Percentiles rank a stretch among this genome's conserved stretches.
Conservation (phyloP, 1,284 basidiomycete species). For the Bondarzewia mesenterica region DNA sequence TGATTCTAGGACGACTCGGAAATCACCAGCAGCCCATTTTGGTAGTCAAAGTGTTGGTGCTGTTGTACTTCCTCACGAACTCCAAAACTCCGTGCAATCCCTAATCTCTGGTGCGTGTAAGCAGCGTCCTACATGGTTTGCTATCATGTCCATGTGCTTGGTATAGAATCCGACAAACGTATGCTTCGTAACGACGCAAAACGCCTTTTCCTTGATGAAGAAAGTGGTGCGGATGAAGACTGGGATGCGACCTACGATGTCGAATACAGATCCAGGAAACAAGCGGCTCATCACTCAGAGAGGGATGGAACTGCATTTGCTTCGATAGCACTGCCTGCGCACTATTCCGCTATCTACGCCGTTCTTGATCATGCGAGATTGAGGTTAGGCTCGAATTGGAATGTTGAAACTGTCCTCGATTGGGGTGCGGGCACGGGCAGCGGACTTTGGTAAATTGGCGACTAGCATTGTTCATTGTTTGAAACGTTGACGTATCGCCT, state of each 20-base stretch:
- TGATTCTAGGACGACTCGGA: slow-evolving; percentile 38
- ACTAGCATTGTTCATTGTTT: background rate
- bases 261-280: slow-evolving; percentile 50
- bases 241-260: slow-evolving; percentile 51
- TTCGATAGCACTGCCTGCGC: slow-evolving; percentile 65
- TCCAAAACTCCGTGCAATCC: slow-evolving; percentile 49
- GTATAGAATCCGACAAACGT: slow-evolving; percentile 53
- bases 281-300: slow-evolving; percentile 47
- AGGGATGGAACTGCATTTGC: slow-evolving; percentile 72
- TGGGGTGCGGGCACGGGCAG: slow-evolving; percentile 74
- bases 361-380: slow-evolving; percentile 58
- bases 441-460: slow-evolving; percentile 64
- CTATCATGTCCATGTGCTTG: background rate
- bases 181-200: slow-evolving; percentile 61
- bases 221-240: slow-evolving; percentile 16
- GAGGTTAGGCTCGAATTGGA: slow-evolving; percentile 52
- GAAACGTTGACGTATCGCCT: slow-evolving; percentile 6
- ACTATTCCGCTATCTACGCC: slow-evolving; percentile 65
- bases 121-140: background rate
- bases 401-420: slow-evolving; percentile 53
- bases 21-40: slow-evolving; percentile 75
- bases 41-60: slow-evolving; percentile 67
- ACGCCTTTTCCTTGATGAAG: slow-evolving; percentile 47
- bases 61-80: slow-evolving; percentile 61
- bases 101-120: slow-evolving; percentile 48